Evolutionary conservation across 768 basidiomycete species (phyloP), one percentile per base, ranked within the genome.

Genomic region (Hydnum rufescens): DNA sequence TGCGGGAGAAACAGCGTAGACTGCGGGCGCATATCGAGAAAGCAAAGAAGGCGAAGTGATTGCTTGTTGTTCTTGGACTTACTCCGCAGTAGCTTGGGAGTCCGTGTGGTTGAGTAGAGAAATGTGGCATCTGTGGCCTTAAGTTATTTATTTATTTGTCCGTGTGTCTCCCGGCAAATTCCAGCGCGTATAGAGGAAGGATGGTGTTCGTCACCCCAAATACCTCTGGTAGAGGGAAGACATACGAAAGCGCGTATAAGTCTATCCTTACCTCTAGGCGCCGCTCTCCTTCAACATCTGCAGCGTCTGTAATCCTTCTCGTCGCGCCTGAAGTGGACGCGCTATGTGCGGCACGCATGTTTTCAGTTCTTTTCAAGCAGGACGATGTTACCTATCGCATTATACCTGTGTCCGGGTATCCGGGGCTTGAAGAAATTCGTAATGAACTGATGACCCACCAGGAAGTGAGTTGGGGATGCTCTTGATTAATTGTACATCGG

Each of bases 301-400:
- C 84, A 1, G 80, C 85, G 5, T 85, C 86, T 1, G 78, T 90
- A 55, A 75, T 85, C 58, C 73, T 93, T 48, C 77, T 92, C 53
- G 87, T 86, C 44, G 79, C 86, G 2, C 83, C 88, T 5, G 85
- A 92, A 62, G 84, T 90, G 50, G 93, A 99, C 67, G 86, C 86
- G 3, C 69, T 96, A 4, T 90, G 88, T 63, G 89, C 89, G 5
- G 80, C 86, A 3, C 75, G 80, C 43, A 93, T 97, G 77, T 74
- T 97, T 43, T 80, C 82, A 6, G 79, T 80, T 31, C 69, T 99
- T 18, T 78, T 99, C 67, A 82, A 78, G 59, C 86, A 92, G 59
- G 95, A 99, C 70, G 89, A 93, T 59, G 77, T 97, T 39, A 80
- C 82, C 64, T 83, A 96, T 65, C 75, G 86, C 46, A 76, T 88